A percentile compares a stretch with the other conserved stretches of the same genome.
phyloP scores from a whole-genome alignment of 495 filamentous ascomycete species.

The Aspergillus coremiiformis region DNA sequence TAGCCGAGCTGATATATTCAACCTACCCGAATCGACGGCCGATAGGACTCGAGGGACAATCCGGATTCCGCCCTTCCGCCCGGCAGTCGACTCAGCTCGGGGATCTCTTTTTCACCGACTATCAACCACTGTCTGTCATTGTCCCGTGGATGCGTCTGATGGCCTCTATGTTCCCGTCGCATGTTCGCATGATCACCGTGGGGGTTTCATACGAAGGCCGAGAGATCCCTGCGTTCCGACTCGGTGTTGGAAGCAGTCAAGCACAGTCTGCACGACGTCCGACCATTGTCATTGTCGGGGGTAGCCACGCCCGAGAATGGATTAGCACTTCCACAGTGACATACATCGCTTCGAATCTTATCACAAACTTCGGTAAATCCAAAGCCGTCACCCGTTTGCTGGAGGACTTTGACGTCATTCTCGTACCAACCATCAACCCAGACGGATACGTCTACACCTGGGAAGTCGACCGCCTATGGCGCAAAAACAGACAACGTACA shows the following conservation, averaged over 20 bases:
- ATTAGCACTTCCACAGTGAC: constrained; percentile 88
- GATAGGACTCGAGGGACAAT: constrained; percentile 22
- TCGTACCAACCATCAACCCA: constrained; percentile 84
- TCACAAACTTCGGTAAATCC: constrained; percentile 67
- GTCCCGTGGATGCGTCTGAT: constrained; percentile 83
- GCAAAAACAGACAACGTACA: constrained; percentile 87
- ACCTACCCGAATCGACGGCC: constrained; percentile 55
- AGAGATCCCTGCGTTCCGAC: constrained; percentile 70
- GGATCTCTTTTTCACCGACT: constrained; percentile 81
- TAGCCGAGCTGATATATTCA: constrained; percentile 66
- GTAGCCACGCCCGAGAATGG: constrained; percentile 91
- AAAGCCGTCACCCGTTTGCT: constrained; percentile 65
- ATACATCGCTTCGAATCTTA: constrained; percentile 83
- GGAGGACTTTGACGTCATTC: constrained; percentile 74
- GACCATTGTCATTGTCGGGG: constrained; percentile 77
- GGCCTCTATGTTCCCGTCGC: constrained; percentile 76
- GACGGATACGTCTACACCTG: constrained; percentile 94
- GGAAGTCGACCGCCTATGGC: constrained; percentile 87
- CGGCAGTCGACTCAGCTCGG: constrained; percentile 27
- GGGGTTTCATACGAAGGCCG: constrained; percentile 80
- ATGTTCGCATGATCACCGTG: constrained; percentile 64
- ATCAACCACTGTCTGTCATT: constrained; percentile 75
- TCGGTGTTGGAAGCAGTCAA: constrained; percentile 55
- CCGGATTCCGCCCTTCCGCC: constrained; percentile 27
- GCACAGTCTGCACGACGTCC: constrained; percentile 47